Evolutionary conservation across 2,329 filamentous ascomycete species (phyloP), one percentile per base, ranked within the genome.

Genomic region (Samsoniella hepiali): DNA sequence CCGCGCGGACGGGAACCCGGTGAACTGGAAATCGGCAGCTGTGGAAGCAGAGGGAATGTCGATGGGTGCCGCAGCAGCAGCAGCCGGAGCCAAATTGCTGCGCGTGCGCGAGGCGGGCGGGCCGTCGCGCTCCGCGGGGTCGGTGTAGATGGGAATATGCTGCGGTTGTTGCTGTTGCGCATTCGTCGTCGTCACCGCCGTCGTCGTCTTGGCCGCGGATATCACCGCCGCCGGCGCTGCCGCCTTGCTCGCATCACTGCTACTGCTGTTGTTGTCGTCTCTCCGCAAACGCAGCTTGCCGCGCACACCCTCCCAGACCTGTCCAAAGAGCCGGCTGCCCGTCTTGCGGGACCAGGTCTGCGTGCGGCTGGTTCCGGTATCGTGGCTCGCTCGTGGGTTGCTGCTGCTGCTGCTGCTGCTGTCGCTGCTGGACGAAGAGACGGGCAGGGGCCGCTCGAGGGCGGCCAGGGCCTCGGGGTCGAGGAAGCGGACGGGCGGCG

Each of bases 401-500:
- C 27, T 69, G 65, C 47, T 32, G 57, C 5, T 50, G 47, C 10
- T 29, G 49, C 42, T 31, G 29, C 22, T n/a, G 9, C 54, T 38
- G 57, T 61, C 66, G 62, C 47, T 63, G 61, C 56, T 63, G 54
- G 10, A 22, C 65, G 61, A 40, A 58, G 63, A 58, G 59, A 50
- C 22, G 22, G 13, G 50, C 60, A 64, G 59, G 56, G 71, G 72
- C 49, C 68, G 65, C 66, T 76, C 74, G 8, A 75, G 67, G 10
- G 68, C 70, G 55, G 69, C 72, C 40, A 65, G 68, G 67, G 75
- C 72, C 17, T 74, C 72, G 11, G 75, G 73, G 29, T 74, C 86
- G 49, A 90, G 80, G 73, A 90, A 93, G 47, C 86, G 82, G 51
- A 84, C 81, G 0, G 91, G 91, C 34, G 91, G 91, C 64, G 82